Base-by-base conservation (phyloP, 1,284 basidiomycete species). In the Pyrrhoderma noxium region DNA sequence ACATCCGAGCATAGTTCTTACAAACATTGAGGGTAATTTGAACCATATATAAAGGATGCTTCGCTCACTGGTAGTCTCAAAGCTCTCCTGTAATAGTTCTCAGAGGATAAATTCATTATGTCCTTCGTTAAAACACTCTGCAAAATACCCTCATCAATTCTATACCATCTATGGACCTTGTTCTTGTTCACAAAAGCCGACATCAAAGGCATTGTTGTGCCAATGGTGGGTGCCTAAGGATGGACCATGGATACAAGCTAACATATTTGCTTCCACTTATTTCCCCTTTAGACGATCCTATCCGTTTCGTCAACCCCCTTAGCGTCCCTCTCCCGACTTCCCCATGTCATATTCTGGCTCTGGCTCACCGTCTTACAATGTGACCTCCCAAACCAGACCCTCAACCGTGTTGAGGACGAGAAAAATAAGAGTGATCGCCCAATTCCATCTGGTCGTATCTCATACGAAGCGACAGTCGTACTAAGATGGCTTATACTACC, bases 381-480 rank as follows among this genome's bases (percentile, higher is more conserved):
- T 55, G 58, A 67, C 40, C 58, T 74, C 22, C 65, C 73, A 1
- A 75, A 75, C 48, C 74, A 75, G 27, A 31, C 27, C 27, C 27
- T 31, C 11, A 31, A 31, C 27, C 27, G 27, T 5, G 27, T 31
- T 31, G 74, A 75, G 56, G 73, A 76, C 54, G 48, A 43, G 2
- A 50, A 62, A 37, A 76, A 76, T 60, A 71, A 74, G 51, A 66
- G 68, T 0, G 70, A 69, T 62, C 57, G 73, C 14, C 74, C 74
- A 2, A 59, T 76, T n/a, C 72, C 73, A 1, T 59, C 72, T 3
- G 65, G 65, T 8, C 65, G 68, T 2, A 68, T 75, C 19, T 61
- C 68, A 8, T 48, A 67, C 8, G 31, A 41, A 3, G 59, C 60
- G 13, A 66, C 73, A 1, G 53, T 54, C 8, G 31, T 52, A 1